Conservation (phyloP, 1,284 basidiomycete genomes). For the Trichosporon ovoides region DNA sequence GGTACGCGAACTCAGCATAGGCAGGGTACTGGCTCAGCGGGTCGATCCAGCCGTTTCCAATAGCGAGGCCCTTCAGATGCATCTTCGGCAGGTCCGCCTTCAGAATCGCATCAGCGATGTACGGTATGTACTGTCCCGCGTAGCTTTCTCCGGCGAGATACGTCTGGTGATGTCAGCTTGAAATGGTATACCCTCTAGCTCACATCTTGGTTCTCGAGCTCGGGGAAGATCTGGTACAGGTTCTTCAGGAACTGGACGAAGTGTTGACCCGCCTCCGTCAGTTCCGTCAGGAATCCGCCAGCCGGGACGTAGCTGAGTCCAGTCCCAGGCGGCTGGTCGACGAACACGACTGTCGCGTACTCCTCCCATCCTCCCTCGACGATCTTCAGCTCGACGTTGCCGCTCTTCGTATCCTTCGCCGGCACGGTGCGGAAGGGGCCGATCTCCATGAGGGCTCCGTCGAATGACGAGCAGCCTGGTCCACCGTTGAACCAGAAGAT, state of each 20-base stretch:
- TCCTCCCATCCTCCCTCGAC: slow-evolving; percentile 96
- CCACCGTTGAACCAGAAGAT: slow-evolving; percentile 98
- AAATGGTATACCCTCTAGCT: slow-evolving; percentile 45
- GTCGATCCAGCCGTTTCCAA: slow-evolving; percentile 98
- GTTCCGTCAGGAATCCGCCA: slow-evolving; percentile 73
- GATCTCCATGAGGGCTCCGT: slow-evolving; percentile 96
- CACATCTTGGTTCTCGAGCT: slow-evolving; percentile 76
- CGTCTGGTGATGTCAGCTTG: slow-evolving; percentile 56
- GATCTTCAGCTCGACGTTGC: slow-evolving; percentile 67
- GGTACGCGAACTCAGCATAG: slow-evolving; percentile 80
- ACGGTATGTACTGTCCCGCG: slow-evolving; percentile 99
- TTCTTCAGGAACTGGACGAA: slow-evolving; percentile 77
- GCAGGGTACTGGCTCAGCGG: slow-evolving; percentile 80
- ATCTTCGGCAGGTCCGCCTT: slow-evolving; percentile 57
- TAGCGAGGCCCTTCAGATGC: slow-evolving; percentile 70
- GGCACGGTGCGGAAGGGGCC: slow-evolving; percentile 76
- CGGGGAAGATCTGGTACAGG: slow-evolving; percentile 87
- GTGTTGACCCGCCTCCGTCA: slow-evolving; percentile 71
- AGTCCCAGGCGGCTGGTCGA: slow-evolving; percentile 95
- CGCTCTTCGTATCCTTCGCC: slow-evolving; percentile 42
- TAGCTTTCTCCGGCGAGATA: slow-evolving; percentile 90
- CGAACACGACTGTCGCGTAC: slow-evolving; percentile 93
- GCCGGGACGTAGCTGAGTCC: slow-evolving; percentile 87
- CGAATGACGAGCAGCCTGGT: slow-evolving; percentile 96
- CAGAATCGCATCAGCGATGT: slow-evolving; percentile 79